Evolutionary conservation across 176 grass and related monocot species (phyloP), one percentile per base, ranked within the genome.

Genomic region (Paspalum vaginatum): DNA sequence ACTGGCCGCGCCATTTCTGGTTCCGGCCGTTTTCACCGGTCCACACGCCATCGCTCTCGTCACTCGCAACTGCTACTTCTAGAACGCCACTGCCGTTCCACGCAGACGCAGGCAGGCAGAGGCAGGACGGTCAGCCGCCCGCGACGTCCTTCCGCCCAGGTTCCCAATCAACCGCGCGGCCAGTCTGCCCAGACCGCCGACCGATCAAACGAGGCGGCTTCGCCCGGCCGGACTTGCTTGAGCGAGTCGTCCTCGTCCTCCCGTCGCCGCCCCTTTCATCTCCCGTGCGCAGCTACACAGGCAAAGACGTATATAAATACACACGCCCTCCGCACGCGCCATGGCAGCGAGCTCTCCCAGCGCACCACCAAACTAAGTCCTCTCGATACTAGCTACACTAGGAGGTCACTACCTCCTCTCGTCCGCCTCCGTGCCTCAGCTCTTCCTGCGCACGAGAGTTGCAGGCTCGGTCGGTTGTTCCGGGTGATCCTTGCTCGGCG

Each of bases 161-260:
- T 32, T 32, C 32, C 32, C 32, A 32, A 3, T 3, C 32, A 32
- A 3, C 32, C 32, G 32, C 32, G 32, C 32, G 32, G 32, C 32
- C 32, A 32, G 32, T 32, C 32, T 32, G 32, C 32, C 3, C 32
- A 3, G 32, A 4, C 8, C 7, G 21, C n/a, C 55, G 70, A 25
- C 37, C 27, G 18, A 61, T 76, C 85, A 87, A 87, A 76, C 79
- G 55, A 17, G 85, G 72, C 85, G 79, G 85, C 72, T 55, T 1
- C 14, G 6, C 10, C 1, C 38, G 50, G 32, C 24, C 17, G 26
- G 45, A 21, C 81, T 72, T 53, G 0, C 76, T 73, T 10, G 60
- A 18, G 50, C 77, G 2, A 58, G 16, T 61, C 73, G 13, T 70
- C 51, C 59, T 65, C 20, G n/a, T n/a, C n/a, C 10, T 20, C 1